Evolutionary conservation across 2,329 filamentous ascomycete species (phyloP), one percentile per base, ranked within the genome.

Genomic region (Xylaria sp.): DNA sequence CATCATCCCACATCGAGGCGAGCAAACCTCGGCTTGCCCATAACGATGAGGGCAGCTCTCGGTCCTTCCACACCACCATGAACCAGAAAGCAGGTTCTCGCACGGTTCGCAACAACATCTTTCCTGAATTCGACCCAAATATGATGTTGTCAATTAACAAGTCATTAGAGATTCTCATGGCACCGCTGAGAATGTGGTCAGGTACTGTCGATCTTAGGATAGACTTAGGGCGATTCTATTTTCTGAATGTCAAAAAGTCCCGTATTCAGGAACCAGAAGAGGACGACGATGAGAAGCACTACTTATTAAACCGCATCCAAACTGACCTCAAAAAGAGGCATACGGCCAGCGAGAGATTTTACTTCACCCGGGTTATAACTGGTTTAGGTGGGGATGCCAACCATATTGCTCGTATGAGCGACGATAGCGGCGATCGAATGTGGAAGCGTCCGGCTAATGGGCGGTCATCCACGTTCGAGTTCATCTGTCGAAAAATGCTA

Each of bases 401-500:
- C 6, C 70, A 71, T n/a, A 70, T 76, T 32, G 63, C 71, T 39
- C 54, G 32, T 8, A 63, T 74, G 8, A 59, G 52, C 7, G 68
- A 72, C 15, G 15, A 32, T n/a, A 23, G 13, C 13, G 73, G 71
- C 1, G 63, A 69, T 6, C 20, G 44, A 66, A 55, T 76, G 69
- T 73, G 69, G 71, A 25, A 28, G 4, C 66, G 60, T 66, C 41
- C n/a, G 4, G n/a, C 23, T 9, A n/a, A 65, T 13, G 46, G 37
- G 8, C 67, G 74, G 37, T 71, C 66, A 5, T 73, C 76, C 0
- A 39, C 71, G 28, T 78, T 77, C 59, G 72, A 77, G 51, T 68
- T 78, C 41, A 63, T 25, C 9, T 77, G 74, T 60, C 34, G 37
- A 8, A 63, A 18, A 25, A 67, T 62, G 2, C 44, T 48, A 12